Conservation (phyloP, 2,329 filamentous ascomycete genomes). For the Emericellopsis atlantica region DNA sequence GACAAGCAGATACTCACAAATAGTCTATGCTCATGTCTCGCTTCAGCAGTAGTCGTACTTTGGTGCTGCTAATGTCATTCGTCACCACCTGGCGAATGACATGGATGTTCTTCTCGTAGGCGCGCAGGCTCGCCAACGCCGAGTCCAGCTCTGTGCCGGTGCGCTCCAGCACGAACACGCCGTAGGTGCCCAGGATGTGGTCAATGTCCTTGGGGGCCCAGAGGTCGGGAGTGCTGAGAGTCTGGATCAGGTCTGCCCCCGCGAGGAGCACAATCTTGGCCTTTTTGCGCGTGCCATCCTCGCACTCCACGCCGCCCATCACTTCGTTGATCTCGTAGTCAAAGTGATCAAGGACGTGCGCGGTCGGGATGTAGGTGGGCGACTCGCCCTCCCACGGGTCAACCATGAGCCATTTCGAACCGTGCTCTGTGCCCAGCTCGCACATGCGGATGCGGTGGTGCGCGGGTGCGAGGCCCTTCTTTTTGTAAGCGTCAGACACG, state of each 20-base stretch:
- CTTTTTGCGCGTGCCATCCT: slow-evolving; percentile 50
- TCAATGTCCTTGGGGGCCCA: slow-evolving; percentile 80
- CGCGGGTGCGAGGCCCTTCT: slow-evolving; percentile 23
- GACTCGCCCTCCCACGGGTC: slow-evolving; percentile 80
- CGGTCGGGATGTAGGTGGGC: slow-evolving; percentile 75
- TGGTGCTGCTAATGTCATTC: slow-evolving; percentile 71
- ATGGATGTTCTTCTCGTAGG: slow-evolving; percentile 75
- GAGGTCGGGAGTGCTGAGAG: slow-evolving; percentile 59
- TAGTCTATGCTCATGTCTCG: slow-evolving; percentile 76
- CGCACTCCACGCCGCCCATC: slow-evolving; percentile 62
- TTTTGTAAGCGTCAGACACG: slow-evolving; percentile 22
- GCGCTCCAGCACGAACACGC: slow-evolving; percentile 77
- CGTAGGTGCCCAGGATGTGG: slow-evolving; percentile 75
- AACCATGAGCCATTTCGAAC: slow-evolving; percentile 67
- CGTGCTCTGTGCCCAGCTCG: slow-evolving; percentile 62
- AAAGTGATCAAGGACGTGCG: slow-evolving; percentile 82
- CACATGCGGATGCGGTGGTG: slow-evolving; percentile 56
- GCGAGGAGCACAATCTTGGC: slow-evolving; percentile 72
- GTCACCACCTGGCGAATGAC: slow-evolving; percentile 65
- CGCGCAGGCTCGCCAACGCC: slow-evolving; percentile 67
- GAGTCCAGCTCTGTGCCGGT: slow-evolving; percentile 82
- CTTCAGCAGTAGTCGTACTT: slow-evolving; percentile 71
- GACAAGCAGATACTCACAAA: slow-evolving; percentile 12
- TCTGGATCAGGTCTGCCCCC: slow-evolving; percentile 64
- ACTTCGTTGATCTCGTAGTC: slow-evolving; percentile 73